Evolutionary conservation across 208 protist species (phyloP).

Genomic region (Pavlovales sp.): DNA sequence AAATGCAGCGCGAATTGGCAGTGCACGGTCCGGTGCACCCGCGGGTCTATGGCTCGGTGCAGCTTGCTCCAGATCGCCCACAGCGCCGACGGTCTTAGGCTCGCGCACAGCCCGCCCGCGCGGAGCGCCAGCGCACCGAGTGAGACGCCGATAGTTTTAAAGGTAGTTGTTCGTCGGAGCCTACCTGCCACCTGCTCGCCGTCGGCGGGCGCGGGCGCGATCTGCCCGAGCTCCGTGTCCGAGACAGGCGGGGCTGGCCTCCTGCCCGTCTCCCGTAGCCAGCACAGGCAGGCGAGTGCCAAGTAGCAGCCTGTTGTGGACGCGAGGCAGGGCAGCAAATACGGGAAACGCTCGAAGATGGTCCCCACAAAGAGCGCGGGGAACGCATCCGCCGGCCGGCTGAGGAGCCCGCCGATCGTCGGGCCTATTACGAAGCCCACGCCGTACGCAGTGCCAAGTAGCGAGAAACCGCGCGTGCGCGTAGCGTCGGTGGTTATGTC

Average conservation of each 20-base stretch:
- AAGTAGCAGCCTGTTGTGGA: not conserved
- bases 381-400: not conserved
- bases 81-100: too few species aligned
- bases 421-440: not conserved
- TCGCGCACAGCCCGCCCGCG: too few species aligned
- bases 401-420: not conserved
- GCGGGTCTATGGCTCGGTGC: too few species aligned
- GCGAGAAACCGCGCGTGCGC: slow-evolving; percentile 1
- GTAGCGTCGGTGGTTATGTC: not conserved
- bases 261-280: not conserved
- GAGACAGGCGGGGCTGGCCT: not conserved
- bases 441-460: not conserved
- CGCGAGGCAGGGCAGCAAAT: not conserved
- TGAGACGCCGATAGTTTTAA: too few species aligned
- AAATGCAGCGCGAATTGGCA: not conserved
- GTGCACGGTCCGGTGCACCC: not conserved
- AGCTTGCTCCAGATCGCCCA: too few species aligned
- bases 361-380: not conserved
- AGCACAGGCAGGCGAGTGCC: not conserved
- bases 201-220: not conserved
- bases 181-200: too few species aligned
- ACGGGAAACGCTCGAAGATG: not conserved
- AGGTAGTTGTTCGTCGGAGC: too few species aligned
- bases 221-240: not conserved
- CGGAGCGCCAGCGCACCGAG: too few species aligned